Conservation (phyloP, 139 green algal genomes). For the Micractinium sp. region DNA sequence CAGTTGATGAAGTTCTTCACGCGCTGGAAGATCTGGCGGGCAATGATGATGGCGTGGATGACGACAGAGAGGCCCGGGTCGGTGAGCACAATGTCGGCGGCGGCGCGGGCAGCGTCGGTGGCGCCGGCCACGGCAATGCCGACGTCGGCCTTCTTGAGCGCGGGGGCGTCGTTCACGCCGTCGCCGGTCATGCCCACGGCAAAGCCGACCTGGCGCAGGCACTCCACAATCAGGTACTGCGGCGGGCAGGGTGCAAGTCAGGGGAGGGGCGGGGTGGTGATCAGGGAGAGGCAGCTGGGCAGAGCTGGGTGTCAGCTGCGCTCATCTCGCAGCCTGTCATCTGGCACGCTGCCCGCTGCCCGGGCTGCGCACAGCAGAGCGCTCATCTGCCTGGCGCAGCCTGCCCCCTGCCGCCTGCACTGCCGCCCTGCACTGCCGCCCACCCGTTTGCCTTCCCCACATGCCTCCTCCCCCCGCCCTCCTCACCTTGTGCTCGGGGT, state of each 20-base stretch:
- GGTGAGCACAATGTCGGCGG: constrained; percentile 92
- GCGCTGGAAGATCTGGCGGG: constrained; percentile 82
- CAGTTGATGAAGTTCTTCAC: constrained; percentile 88
- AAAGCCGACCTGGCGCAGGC: constrained; percentile 71
- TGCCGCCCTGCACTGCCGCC: too few species aligned
- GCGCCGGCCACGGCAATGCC: constrained; percentile 82
- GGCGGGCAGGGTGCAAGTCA: background rate
- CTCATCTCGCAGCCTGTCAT: too few species aligned
- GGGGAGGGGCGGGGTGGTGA: background rate
- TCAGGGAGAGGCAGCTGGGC: background rate
- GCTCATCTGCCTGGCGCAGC: background rate
- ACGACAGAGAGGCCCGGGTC: constrained; percentile 79
- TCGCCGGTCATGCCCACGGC: constrained; percentile 90
- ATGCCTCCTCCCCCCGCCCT: background rate
- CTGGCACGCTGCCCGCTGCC: too few species aligned
- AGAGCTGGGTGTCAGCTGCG: background rate
- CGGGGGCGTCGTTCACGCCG: constrained; percentile 92
- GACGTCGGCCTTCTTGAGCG: constrained; percentile 86
- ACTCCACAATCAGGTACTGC: constrained; percentile 81
- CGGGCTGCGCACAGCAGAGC: background rate
- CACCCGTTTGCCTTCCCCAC: too few species aligned
- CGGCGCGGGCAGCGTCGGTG: constrained; percentile 86
- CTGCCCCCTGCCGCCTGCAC: background rate
- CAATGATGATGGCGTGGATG: constrained; percentile 78
- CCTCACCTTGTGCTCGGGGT: constrained; percentile 33